Percentiles rank a stretch among this genome's conserved stretches.
Evolutionary conservation across 2,329 filamentous ascomycete species (phyloP).

Genomic region (Ophiostoma triangulosporum): DNA sequence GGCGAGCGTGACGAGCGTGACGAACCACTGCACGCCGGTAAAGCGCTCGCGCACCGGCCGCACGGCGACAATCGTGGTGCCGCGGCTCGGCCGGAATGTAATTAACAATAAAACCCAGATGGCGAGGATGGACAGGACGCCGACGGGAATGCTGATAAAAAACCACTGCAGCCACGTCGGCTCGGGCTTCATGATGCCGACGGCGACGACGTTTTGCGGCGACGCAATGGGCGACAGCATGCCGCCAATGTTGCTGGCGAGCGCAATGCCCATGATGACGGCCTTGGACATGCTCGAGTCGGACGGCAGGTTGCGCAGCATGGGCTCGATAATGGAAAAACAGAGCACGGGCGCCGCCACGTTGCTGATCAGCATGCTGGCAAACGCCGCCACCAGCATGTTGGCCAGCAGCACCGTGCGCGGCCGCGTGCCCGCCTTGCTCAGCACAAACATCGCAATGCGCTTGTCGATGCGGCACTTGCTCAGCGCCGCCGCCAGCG

Average conservation of each 20-base stretch:
- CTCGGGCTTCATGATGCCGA: constrained; percentile 86
- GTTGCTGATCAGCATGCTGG: constrained; percentile 98
- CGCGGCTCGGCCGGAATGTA: constrained; percentile 72
- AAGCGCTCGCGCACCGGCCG: constrained; percentile 81
- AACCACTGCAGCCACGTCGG: constrained; percentile 96
- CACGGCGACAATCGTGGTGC: constrained; percentile 83
- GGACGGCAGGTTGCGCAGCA: constrained; percentile 80
- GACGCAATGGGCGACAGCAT: constrained; percentile 95
- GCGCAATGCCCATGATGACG: constrained; percentile 84
- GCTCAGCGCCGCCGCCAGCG: constrained; percentile 83
- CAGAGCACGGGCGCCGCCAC: constrained; percentile 93
- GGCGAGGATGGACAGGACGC: constrained; percentile 70
- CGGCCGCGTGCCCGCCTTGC: constrained; percentile 87
- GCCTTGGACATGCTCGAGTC: constrained; percentile 92
- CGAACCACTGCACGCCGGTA: constrained; percentile 83
- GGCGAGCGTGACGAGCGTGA: constrained; percentile 63
- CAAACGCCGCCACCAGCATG: constrained; percentile 96
- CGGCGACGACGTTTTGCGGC: constrained; percentile 90
- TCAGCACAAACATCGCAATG: constrained; percentile 89
- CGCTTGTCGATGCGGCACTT: constrained; percentile 98
- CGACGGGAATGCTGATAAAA: constrained; percentile 87
- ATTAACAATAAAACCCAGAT: constrained; percentile 82
- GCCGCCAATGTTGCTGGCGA: constrained; percentile 90
- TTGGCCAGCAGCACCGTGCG: constrained; percentile 85
- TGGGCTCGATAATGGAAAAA: constrained; percentile 95